phyloP scores from a whole-genome alignment of 768 basidiomycete genomes.

The Plicaturopsis crispa region DNA sequence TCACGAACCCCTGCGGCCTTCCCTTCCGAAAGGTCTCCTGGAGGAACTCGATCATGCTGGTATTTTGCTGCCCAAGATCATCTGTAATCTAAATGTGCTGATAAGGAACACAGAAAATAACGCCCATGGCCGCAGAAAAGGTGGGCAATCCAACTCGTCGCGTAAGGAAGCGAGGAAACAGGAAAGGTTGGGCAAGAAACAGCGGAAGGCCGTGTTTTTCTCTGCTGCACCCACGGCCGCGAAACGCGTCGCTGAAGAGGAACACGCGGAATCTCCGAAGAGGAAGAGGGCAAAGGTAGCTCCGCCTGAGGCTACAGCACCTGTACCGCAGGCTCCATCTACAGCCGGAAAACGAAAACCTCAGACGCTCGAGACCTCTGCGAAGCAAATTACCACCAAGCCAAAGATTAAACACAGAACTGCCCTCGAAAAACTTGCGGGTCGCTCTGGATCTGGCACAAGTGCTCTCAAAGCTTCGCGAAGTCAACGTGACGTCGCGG shows the following conservation, averaged over 20 bases:
- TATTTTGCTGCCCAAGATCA: constrained; percentile 7
- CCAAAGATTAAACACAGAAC: constrained; percentile 14
- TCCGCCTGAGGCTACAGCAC: constrained; percentile 6
- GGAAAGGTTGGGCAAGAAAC: constrained; percentile 49
- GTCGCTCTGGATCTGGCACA: constrained; percentile 7
- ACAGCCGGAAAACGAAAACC: not conserved
- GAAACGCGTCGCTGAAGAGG: constrained; percentile 33
- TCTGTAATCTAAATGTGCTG: not conserved
- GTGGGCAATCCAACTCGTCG: constrained; percentile 18
- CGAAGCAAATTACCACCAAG: constrained; percentile 7
- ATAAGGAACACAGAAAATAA: not conserved
- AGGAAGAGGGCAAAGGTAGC: constrained; percentile 40
- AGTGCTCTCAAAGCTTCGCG: constrained; percentile 13
- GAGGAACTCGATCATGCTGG: constrained; percentile 19
- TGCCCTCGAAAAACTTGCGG: constrained; percentile 26
- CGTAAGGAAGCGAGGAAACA: constrained; percentile 64
- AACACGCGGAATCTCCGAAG: constrained; percentile 37
- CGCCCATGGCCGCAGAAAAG: not conserved
- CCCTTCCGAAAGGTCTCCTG: constrained; percentile 25
- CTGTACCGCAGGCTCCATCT: not conserved
- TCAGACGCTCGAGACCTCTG: not conserved
- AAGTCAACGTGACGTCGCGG: constrained; percentile 46
- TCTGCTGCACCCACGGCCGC: constrained; percentile 16
- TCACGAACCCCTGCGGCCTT: constrained; percentile 12
- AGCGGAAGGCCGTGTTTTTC: constrained; percentile 57